Evolutionary conservation across 2,329 filamentous ascomycete genomes (phyloP).

Genomic region (Huntiella moniliformis): DNA sequence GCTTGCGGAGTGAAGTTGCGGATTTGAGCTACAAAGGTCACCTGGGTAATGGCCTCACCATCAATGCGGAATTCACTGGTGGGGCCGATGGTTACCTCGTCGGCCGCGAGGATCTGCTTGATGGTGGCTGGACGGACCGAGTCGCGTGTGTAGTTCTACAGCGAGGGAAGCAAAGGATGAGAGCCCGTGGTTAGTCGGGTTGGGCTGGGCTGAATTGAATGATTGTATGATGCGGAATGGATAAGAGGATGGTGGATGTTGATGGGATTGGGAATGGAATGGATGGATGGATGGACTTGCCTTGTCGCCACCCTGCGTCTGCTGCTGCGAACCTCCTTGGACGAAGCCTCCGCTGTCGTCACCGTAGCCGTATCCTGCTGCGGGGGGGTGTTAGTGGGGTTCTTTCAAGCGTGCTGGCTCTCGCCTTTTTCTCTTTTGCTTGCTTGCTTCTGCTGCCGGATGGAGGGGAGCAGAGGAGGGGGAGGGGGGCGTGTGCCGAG

Average conservation of each 20-base stretch:
- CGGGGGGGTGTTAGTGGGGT: not conserved
- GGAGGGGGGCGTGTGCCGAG: too few relatives aligned
- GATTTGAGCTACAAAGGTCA: constrained; percentile 76
- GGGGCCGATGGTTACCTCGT: constrained; percentile 50
- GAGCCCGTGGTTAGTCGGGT: too few relatives aligned
- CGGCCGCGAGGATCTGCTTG: constrained; percentile 77
- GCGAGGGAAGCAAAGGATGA: not conserved
- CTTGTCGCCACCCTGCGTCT: constrained; percentile 32
- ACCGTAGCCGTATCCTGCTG: constrained; percentile 25
- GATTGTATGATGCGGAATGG: not conserved
- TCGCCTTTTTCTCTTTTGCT: not conserved
- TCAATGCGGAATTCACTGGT: constrained; percentile 59
- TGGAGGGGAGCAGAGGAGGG: not conserved
- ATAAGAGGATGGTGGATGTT: constrained; percentile 1
- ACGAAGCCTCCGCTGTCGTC: constrained; percentile 45
- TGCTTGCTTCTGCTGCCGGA: not conserved
- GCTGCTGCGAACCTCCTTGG: constrained; percentile 35
- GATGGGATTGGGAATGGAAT: not conserved
- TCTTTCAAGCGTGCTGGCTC: not conserved
- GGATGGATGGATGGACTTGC: constrained; percentile 17
- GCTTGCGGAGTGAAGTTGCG: constrained; percentile 69
- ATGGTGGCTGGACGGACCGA: constrained; percentile 86
- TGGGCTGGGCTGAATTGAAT: not conserved
- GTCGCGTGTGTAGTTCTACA: constrained; percentile 52
- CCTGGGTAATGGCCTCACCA: constrained; percentile 48